Evolutionary conservation across 2,329 filamentous ascomycete genomes (phyloP).

Genomic region (Colletotrichum euphorbiae): DNA sequence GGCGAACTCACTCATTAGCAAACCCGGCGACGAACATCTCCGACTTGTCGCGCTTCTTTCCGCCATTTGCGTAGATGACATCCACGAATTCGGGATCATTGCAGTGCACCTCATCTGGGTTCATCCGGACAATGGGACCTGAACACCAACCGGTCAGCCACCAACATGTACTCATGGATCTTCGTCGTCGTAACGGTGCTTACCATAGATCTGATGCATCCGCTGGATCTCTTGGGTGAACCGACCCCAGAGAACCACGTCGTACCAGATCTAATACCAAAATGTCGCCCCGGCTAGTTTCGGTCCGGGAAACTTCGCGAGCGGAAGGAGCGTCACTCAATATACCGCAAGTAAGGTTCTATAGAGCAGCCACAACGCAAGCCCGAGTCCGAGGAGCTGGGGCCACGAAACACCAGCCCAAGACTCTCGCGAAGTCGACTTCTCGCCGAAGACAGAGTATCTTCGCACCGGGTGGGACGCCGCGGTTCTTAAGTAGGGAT

Average conservation of each 20-base stretch:
- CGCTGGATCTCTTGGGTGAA: slow-evolving; percentile 41
- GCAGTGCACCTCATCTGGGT: slow-evolving; percentile 53
- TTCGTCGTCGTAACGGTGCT: neutral
- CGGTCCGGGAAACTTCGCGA: too few relatives aligned
- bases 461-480: neutral
- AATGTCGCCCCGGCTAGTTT: slow-evolving; percentile 39
- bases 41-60: slow-evolving; percentile 26
- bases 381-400: neutral
- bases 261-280: slow-evolving; percentile 43
- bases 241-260: slow-evolving; percentile 39
- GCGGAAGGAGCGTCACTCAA: too few relatives aligned
- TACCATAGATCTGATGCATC: slow-evolving; percentile 47
- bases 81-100: slow-evolving; percentile 49
- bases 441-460: neutral
- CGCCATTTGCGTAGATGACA: slow-evolving; percentile 49
- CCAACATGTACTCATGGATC: neutral
- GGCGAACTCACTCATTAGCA: neutral
- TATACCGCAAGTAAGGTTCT: slow-evolving; percentile 32
- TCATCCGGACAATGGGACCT: slow-evolving; percentile 54
- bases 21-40: neutral
- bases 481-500: neutral
- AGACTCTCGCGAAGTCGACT: neutral
- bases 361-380: slow-evolving; percentile 12
- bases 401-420: neutral
- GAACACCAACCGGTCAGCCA: neutral